These are phyloP conservation scores for Leptosphaerulina australis DNA, from an alignment of 2,329 filamentous ascomycete genomes.

Conservation along the genomic window DNA sequence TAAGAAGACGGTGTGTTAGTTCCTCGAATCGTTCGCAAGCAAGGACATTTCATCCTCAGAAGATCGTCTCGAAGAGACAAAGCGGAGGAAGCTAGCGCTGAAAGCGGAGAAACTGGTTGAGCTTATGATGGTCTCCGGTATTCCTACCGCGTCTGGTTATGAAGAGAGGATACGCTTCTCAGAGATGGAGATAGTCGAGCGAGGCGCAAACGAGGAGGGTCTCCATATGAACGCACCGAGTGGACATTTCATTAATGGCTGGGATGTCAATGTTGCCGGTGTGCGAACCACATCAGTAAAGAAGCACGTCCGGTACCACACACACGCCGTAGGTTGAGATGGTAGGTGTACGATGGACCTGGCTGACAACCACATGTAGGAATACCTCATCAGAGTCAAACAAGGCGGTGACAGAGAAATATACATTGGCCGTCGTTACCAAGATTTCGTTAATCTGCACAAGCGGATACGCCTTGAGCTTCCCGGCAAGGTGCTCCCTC, in stretches of 20 bases:
- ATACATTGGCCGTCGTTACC: slow-evolving; percentile 84
- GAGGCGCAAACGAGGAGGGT: slow-evolving; percentile 88
- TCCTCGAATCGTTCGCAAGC: slow-evolving; percentile 94
- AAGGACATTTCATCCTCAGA: slow-evolving; percentile 98
- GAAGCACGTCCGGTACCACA: slow-evolving; percentile 85
- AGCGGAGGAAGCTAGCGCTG: slow-evolving; percentile 85
- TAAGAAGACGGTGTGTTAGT: slow-evolving; percentile 60
- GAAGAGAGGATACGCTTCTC: slow-evolving; percentile 97
- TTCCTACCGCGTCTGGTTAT: slow-evolving; percentile 93
- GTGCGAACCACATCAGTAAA: slow-evolving; percentile 82
- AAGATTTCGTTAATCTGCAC: slow-evolving; percentile 82
- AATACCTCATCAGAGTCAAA: slow-evolving; percentile 89
- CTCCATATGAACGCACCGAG: slow-evolving; percentile 86
- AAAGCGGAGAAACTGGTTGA: slow-evolving; percentile 97
- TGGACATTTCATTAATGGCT: slow-evolving; percentile 90
- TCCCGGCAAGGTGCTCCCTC: slow-evolving; percentile 85
- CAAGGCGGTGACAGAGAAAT: slow-evolving; percentile 74
- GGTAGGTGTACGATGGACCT: too few relatives aligned
- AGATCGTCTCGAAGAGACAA: slow-evolving; percentile 94
- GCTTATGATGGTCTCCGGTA: slow-evolving; percentile 98
- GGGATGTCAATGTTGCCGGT: slow-evolving; percentile 94
- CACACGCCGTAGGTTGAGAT: slow-evolving; percentile 82
- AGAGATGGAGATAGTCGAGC: slow-evolving; percentile 95
- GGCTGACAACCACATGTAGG: slow-evolving; percentile 56
- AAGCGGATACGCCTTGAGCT: slow-evolving; percentile 81